Conservation (phyloP, 768 basidiomycete genomes). For the Myochromella boudieri region DNA sequence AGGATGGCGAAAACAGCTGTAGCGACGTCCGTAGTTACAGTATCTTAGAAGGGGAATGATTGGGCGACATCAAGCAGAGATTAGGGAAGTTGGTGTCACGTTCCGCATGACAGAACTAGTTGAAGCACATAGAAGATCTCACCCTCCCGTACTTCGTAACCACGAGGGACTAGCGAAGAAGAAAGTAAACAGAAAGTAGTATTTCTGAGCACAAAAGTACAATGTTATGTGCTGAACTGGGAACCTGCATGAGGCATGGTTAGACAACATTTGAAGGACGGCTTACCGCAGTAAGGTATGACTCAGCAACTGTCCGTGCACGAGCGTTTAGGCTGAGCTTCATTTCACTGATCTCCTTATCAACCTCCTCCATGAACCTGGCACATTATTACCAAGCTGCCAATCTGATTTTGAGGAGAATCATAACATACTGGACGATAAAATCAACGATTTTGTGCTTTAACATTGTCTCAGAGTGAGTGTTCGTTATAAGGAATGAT, state of each 20-base stretch:
- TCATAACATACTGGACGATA: conserved; percentile 83
- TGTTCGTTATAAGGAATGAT: conserved; percentile 96
- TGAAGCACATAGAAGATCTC: background rate
- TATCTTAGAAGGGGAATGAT: conserved; percentile 44
- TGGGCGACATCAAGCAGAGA: conserved; percentile 27
- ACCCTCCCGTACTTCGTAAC: background rate
- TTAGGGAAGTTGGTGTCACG: conserved; percentile 23
- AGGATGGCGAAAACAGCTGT: conserved; percentile 31
- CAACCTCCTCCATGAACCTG: conserved; percentile 99
- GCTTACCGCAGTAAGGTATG: conserved; percentile 88
- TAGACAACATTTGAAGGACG: background rate
- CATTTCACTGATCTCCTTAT: conserved; percentile 99
- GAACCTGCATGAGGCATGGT: conserved; percentile 6
- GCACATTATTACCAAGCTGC: conserved; percentile 3
- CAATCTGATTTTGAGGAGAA: conserved; percentile 1
- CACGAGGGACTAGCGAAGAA: background rate
- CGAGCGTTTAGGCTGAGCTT: conserved; percentile 95
- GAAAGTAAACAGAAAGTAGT: background rate
- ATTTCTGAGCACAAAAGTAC: background rate
- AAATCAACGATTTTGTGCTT: conserved; percentile 99
- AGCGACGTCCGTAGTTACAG: conserved; percentile 40
- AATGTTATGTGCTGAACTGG: conserved; percentile 39
- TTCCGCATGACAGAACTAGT: background rate
- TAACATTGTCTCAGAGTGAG: conserved; percentile 96
- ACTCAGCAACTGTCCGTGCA: conserved; percentile 96